Evolutionary conservation across 148 eudicot genomes (phyloP), one percentile per base, ranked within the genome.

Genomic region (Rhododendron griersonianum): DNA sequence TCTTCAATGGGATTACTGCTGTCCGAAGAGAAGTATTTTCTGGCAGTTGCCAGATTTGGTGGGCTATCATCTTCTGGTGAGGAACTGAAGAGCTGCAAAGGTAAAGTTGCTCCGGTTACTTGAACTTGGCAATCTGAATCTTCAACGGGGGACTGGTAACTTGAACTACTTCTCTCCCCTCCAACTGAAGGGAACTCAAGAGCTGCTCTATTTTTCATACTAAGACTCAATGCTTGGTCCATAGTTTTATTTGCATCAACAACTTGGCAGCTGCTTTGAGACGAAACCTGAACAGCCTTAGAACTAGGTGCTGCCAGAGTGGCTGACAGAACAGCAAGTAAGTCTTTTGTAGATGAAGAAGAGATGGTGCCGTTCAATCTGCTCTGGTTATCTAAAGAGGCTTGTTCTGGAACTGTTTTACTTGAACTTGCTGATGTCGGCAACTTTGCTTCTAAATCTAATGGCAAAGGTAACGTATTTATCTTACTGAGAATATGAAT

Each of bases 1-100:
- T 94, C 98, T 39, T 89, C 94, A 35, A 89, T 88, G 73, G 93
- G 98, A 84, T 93, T 94, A 85, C 96, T 93, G 87, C 98, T 93
- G 77, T 91, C 92, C 61, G 98, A 95, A 33, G 96, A 95, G 83
- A 91, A 89, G 87, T 91, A 95, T 79, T 89, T 95, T 84, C 92
- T 85, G 51, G 91, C 86, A 81, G 89, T 63, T 63, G 89, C 86
- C 77, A 89, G 69, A 79, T 94, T 90, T 44, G 91, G 92, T 30
- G 92, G 84, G 88, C 93, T 90, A 87, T 89, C 90, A 53, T 86
- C 86, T 87, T 91, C 94, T 18, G 94, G 94, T n/a, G 95, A 92
- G 74, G 96, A 89, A 90, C 88, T 90, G 89, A 93, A 93, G 48
- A 95, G 91, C 88, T 93, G 94, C 73, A 95, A 86, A 7, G 91